Evolutionary conservation across 2,329 filamentous ascomycete genomes (phyloP).

Genomic region (Dothistroma septosporum): DNA sequence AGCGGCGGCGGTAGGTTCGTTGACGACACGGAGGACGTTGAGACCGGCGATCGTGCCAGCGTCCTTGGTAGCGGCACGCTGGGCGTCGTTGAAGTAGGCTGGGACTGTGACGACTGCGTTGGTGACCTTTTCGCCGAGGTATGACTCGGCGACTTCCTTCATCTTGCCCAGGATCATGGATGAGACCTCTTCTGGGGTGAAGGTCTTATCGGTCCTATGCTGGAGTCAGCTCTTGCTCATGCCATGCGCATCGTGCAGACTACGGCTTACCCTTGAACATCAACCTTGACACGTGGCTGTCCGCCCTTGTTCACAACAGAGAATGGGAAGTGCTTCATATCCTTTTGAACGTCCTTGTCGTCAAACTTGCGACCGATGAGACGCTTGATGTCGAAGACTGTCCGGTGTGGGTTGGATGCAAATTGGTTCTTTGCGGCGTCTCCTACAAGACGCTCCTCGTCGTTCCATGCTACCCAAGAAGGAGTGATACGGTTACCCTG

Average conservation of each 20-base stretch:
- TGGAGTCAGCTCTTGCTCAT: constrained; percentile 11
- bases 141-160: constrained; percentile 96
- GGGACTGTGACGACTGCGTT: constrained; percentile 97
- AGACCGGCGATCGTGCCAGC: constrained; percentile 93
- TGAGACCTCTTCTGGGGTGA: constrained; percentile 76
- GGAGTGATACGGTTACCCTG: constrained; percentile 96
- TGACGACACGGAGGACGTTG: constrained; percentile 95
- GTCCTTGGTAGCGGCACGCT: constrained; percentile 97
- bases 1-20: constrained; percentile 94
- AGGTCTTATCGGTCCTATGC: constrained; percentile 55
- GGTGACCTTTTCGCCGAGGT: constrained; percentile 84
- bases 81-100: constrained; percentile 98
- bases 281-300: constrained; percentile 79
- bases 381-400: constrained; percentile 49
- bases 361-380: constrained; percentile 51
- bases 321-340: constrained; percentile 99
- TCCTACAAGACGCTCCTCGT: constrained; percentile 93
- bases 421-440: constrained; percentile 96
- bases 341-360: constrained; percentile 77
- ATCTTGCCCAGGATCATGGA: constrained; percentile 81
- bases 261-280: constrained; percentile 52
- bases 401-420: constrained; percentile 48
- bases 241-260: background rate
- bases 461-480: constrained; percentile 61
- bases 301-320: constrained; percentile 83